These are phyloP conservation scores for Petrea volubilis DNA, from an alignment of 257 asterid species.

Conservation along the genomic window DNA sequence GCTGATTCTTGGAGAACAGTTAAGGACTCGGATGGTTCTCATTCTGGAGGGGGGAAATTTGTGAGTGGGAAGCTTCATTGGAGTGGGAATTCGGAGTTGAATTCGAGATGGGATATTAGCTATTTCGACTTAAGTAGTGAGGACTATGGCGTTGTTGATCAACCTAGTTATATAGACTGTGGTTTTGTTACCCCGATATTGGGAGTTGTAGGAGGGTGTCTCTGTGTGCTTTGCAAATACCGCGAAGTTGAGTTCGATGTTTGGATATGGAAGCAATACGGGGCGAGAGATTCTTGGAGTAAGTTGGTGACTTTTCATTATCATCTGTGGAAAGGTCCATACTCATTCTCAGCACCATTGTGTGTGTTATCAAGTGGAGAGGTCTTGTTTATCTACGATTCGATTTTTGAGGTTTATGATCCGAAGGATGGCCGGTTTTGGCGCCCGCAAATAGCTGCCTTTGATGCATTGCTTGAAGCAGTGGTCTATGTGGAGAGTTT, in stretches of 20 bases:
- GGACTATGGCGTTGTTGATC: slow-evolving; percentile 31
- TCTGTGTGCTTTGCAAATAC: slow-evolving; percentile 39
- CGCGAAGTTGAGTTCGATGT: slow-evolving; percentile 12
- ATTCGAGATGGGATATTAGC: slow-evolving; percentile 39
- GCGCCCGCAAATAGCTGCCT: not conserved
- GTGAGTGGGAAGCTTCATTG: slow-evolving; percentile 59
- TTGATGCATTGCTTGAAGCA: not conserved
- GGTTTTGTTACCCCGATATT: not conserved
- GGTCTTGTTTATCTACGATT: slow-evolving; percentile 23
- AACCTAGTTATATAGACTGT: slow-evolving; percentile 16
- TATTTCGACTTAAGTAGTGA: slow-evolving; percentile 44
- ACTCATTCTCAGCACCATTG: slow-evolving; percentile 17
- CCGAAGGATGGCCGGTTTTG: slow-evolving; percentile 17
- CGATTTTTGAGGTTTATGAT: slow-evolving; percentile 27
- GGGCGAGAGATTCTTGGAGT: slow-evolving; percentile 47
- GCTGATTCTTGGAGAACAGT: slow-evolving; percentile 40
- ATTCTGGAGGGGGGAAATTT: slow-evolving; percentile 29
- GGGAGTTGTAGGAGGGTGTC: slow-evolving; percentile 43
- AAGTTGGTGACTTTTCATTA: slow-evolving; percentile 32
- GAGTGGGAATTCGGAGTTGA: slow-evolving; percentile 9
- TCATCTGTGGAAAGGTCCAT: not conserved
- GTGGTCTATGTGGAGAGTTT: slow-evolving; percentile 22
- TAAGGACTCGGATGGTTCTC: slow-evolving; percentile 17
- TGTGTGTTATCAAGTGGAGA: slow-evolving; percentile 35
- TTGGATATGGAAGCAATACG: slow-evolving; percentile 60